These are phyloP conservation scores for Melampsora abietis-canadensis DNA, from an alignment of 1,284 basidiomycete species.

Conservation along the genomic window DNA sequence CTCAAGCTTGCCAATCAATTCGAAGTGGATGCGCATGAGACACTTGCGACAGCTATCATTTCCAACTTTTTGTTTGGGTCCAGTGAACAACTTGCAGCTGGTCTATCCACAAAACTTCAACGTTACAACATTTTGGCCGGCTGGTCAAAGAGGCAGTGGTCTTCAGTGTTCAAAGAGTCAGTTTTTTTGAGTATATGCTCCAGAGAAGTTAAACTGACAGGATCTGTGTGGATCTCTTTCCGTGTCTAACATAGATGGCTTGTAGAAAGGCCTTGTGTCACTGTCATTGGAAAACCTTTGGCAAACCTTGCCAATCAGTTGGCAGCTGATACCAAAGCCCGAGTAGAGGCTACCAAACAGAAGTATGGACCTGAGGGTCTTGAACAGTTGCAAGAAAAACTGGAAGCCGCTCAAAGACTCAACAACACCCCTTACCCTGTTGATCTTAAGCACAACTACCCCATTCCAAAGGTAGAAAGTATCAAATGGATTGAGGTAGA, in stretches of 20 bases:
- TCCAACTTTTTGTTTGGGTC: slow-evolving; percentile 52
- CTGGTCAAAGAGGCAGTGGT: slow-evolving; percentile 79
- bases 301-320: slow-evolving; percentile 76
- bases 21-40: slow-evolving; percentile 55
- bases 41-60: slow-evolving; percentile 53
- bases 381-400: slow-evolving; percentile 64
- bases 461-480: slow-evolving; percentile 78
- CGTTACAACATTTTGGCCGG: slow-evolving; percentile 51
- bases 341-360: slow-evolving; percentile 68
- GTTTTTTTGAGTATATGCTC: slow-evolving; percentile 38
- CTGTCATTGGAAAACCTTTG: slow-evolving; percentile 83
- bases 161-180: slow-evolving; percentile 71
- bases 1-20: slow-evolving; percentile 53
- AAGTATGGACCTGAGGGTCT: slow-evolving; percentile 77
- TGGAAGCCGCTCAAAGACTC: slow-evolving; percentile 79
- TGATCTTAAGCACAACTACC: slow-evolving; percentile 74
- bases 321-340: slow-evolving; percentile 74
- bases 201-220: background rate
- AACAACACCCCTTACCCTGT: slow-evolving; percentile 79
- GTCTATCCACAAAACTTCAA: slow-evolving; percentile 48
- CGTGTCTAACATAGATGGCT: slow-evolving; percentile 63
- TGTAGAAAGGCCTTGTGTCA: slow-evolving; percentile 66
- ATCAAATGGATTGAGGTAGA: slow-evolving; percentile 94
- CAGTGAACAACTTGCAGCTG: slow-evolving; percentile 4
- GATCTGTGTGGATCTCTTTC: background rate